Conservation (phyloP, 1,284 basidiomycete genomes). For the Puccinia triticina region DNA sequence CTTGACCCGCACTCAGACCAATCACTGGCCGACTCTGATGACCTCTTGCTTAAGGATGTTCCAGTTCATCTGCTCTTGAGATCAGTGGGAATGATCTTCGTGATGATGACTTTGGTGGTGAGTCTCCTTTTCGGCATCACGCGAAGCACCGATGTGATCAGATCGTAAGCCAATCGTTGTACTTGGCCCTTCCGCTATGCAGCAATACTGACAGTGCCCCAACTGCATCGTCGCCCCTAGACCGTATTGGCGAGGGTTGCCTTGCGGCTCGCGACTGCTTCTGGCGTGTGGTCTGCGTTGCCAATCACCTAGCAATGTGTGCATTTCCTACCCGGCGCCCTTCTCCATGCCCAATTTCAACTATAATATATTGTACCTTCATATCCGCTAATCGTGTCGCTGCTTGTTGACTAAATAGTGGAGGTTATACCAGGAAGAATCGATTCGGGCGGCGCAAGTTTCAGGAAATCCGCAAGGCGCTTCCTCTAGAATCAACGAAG, state of each 20-base stretch:
- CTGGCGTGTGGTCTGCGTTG: neutral
- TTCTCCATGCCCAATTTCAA: neutral
- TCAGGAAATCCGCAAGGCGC: neutral
- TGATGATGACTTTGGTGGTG: neutral
- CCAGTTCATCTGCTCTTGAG: neutral
- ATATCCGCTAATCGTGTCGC: neutral
- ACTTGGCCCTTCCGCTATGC: too few relatives aligned
- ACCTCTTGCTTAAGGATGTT: neutral
- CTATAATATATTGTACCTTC: neutral
- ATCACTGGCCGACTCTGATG: neutral
- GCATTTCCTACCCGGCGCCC: neutral
- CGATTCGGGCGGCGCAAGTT: neutral
- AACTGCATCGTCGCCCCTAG: neutral
- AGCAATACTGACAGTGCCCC: neutral
- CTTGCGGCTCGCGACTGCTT: neutral
- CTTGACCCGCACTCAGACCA: too few relatives aligned
- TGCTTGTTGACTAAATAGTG: neutral
- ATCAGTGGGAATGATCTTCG: neutral
- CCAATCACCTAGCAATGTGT: neutral
- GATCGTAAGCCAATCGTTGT: neutral
- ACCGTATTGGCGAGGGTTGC: neutral
- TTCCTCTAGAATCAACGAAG: too few relatives aligned
- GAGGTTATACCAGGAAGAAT: conserved; percentile 6
- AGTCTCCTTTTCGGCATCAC: neutral
- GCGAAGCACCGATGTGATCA: neutral